These are phyloP conservation scores for Erucastrum elatum DNA, from an alignment of 345 rosid species.

Conservation along the genomic window DNA sequence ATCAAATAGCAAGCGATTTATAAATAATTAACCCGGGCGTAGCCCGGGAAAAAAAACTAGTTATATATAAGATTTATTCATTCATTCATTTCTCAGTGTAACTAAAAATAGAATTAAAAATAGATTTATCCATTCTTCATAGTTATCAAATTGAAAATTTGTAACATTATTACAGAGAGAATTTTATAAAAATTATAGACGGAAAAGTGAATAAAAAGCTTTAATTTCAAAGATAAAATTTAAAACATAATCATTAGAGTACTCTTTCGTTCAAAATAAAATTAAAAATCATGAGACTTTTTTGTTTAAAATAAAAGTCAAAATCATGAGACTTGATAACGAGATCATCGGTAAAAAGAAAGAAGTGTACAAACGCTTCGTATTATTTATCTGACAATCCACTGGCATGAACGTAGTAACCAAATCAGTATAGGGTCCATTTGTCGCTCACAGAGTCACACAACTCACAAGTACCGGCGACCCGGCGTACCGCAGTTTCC, in stretches of 20 bases:
- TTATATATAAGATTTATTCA: too few species aligned
- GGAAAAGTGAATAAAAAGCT: background rate
- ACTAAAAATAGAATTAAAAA: too few species aligned
- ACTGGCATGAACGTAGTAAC: constrained; percentile 18
- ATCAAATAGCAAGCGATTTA: too few species aligned
- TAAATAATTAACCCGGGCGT: too few species aligned
- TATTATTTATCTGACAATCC: constrained; percentile 21
- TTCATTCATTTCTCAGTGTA: too few species aligned
- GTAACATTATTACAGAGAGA: background rate
- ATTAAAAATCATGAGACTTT: background rate
- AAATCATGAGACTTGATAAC: background rate
- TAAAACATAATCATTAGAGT: constrained; percentile 12
- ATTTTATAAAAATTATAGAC: background rate
- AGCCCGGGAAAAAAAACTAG: too few species aligned
- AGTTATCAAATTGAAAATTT: background rate
- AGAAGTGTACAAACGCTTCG: constrained; percentile 18
- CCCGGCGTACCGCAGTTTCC: constrained; percentile 14
- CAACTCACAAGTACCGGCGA: too few species aligned
- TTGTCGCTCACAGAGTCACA: background rate
- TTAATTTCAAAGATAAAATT: background rate
- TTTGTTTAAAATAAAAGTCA: background rate
- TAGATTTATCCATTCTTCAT: background rate
- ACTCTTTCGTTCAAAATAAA: background rate
- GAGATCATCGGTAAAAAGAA: too few species aligned
- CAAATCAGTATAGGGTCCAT: constrained; percentile 27